Conservation (phyloP, 2,329 filamentous ascomycete genomes). For the Triangularia verruculosa region DNA sequence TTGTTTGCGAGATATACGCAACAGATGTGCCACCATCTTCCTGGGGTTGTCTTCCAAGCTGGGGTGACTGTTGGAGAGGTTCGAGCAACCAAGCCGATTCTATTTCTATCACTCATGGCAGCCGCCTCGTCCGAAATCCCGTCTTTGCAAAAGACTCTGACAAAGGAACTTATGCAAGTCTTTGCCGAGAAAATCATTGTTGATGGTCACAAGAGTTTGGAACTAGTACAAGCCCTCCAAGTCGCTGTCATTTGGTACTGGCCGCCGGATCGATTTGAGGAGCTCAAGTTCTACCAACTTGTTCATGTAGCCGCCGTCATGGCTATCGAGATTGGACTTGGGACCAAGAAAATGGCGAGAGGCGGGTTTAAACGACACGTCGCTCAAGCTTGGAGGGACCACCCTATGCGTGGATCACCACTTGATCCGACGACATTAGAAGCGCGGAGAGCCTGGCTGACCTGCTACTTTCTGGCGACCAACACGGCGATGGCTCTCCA, state of each 20-base stretch:
- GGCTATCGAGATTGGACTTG: constrained; percentile 79
- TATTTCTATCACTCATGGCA: constrained; percentile 70
- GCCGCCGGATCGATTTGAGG: constrained; percentile 77
- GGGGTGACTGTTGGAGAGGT: constrained; percentile 54
- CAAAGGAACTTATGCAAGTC: constrained; percentile 66
- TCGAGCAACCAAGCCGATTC: constrained; percentile 56
- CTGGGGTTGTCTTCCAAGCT: constrained; percentile 58
- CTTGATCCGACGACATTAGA: constrained; percentile 55
- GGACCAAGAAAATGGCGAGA: constrained; percentile 36
- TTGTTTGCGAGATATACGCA: constrained; percentile 59
- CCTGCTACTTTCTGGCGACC: constrained; percentile 56
- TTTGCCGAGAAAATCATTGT: constrained; percentile 74
- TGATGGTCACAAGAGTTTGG: constrained; percentile 75
- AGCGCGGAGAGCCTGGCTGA: constrained; percentile 55
- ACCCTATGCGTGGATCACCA: constrained; percentile 42
- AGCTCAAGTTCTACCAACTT: constrained; percentile 87
- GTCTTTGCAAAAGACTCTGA: constrained; percentile 57
- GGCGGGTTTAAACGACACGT: constrained; percentile 35
- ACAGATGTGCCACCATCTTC: constrained; percentile 59
- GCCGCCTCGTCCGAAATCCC: constrained; percentile 59
- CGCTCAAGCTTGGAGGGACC: constrained; percentile 41
- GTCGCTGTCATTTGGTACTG: constrained; percentile 81
- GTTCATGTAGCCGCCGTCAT: constrained; percentile 78
- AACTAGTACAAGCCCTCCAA: constrained; percentile 76
- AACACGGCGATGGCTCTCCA: constrained; percentile 62